phyloP scores from a whole-genome alignment of 1,284 basidiomycete genomes.

The Microbotryum intermedium region DNA sequence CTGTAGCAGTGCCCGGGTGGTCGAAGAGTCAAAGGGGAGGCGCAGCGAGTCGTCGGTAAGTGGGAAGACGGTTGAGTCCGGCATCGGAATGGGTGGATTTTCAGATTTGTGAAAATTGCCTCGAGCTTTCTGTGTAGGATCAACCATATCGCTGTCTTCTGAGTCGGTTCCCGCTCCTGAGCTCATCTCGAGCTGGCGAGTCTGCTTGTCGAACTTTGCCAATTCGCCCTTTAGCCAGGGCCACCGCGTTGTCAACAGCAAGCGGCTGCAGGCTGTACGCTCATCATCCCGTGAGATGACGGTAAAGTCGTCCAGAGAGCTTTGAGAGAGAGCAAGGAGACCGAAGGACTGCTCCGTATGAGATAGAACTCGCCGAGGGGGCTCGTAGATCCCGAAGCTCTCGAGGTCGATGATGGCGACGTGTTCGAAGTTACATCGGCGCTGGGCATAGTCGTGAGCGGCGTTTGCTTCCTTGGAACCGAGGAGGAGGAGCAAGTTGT shows the following conservation, averaged over 20 bases:
- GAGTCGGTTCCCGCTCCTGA: neutral
- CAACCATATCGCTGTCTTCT: slow-evolving; percentile 16
- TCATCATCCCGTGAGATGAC: slow-evolving; percentile 83
- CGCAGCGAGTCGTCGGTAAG: slow-evolving; percentile 58
- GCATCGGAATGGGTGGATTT: neutral
- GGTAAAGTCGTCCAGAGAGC: slow-evolving; percentile 62
- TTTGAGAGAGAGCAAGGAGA: slow-evolving; percentile 12
- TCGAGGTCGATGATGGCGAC: slow-evolving; percentile 84
- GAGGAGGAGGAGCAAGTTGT: slow-evolving; percentile 75
- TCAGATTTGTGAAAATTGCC: neutral
- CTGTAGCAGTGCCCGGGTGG: slow-evolving; percentile 78
- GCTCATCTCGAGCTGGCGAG: neutral
- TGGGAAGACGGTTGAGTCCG: slow-evolving; percentile 1
- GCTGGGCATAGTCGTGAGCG: too few relatives aligned
- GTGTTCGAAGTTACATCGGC: slow-evolving; percentile 72
- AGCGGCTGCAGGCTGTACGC: slow-evolving; percentile 68
- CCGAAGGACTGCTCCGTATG: slow-evolving; percentile 39
- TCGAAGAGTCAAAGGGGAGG: slow-evolving; percentile 80
- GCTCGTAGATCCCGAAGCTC: slow-evolving; percentile 83
- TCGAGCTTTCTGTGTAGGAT: slow-evolving; percentile 1
- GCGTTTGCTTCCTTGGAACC: slow-evolving; percentile 55
- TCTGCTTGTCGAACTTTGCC: slow-evolving; percentile 6
- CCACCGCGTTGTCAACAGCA: slow-evolving; percentile 77
- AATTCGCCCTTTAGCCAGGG: slow-evolving; percentile 76
- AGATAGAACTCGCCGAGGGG: slow-evolving; percentile 51